Evolutionary conservation across 2,329 filamentous ascomycete species (phyloP).

Genomic region (Colletotrichum zoysiae): DNA sequence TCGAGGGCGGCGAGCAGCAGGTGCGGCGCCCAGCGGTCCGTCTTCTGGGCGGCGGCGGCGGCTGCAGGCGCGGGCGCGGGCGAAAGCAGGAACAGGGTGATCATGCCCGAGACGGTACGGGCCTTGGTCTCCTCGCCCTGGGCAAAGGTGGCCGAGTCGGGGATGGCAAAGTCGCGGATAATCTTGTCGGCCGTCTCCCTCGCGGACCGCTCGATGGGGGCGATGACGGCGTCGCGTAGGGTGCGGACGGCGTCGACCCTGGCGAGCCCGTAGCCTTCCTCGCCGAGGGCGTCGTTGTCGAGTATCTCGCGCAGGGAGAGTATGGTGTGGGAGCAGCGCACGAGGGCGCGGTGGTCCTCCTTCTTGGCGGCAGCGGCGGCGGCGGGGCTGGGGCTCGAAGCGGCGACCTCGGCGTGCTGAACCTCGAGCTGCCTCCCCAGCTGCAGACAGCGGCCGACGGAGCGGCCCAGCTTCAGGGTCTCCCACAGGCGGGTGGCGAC

Average conservation of each 20-base stretch:
- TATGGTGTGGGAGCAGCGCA: constrained; percentile 85
- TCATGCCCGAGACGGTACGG: constrained; percentile 78
- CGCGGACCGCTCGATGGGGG: constrained; percentile 80
- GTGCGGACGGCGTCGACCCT: constrained; percentile 78
- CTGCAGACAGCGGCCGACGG: constrained; percentile 82
- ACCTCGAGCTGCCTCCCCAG: constrained; percentile 88
- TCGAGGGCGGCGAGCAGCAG: constrained; percentile 83
- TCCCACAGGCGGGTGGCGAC: constrained; percentile 85
- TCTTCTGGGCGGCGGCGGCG: constrained; percentile 57
- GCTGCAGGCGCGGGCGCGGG: constrained; percentile 69
- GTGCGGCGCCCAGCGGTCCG: constrained; percentile 72
- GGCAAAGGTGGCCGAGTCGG: constrained; percentile 67
- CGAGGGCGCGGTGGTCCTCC: constrained; percentile 82
- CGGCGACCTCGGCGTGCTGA: constrained; percentile 79
- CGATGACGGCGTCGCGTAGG: constrained; percentile 76
- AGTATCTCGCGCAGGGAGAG: constrained; percentile 81
- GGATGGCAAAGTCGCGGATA: constrained; percentile 84
- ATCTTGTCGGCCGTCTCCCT: constrained; percentile 80
- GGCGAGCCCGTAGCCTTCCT: constrained; percentile 83
- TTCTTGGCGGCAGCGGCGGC: constrained; percentile 58
- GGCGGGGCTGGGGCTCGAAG: constrained; percentile 48
- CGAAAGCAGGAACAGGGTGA: constrained; percentile 85
- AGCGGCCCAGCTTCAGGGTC: constrained; percentile 80
- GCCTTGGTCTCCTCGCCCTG: constrained; percentile 81
- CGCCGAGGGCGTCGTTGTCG: constrained; percentile 72